Conservation (phyloP, 257 asterid species). For the Solanum peruvianum region DNA sequence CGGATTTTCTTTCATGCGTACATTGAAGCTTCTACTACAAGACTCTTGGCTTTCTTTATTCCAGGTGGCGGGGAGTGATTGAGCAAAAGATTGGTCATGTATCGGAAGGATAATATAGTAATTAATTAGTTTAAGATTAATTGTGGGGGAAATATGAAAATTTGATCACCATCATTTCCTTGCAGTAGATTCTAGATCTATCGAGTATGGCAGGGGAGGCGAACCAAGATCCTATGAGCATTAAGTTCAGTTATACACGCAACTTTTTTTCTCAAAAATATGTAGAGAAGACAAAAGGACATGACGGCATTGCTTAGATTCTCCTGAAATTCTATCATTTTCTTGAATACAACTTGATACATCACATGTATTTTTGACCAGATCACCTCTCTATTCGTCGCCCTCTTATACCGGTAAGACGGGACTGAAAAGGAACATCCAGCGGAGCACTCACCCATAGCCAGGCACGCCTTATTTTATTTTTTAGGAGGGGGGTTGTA, state of each 20-base stretch:
- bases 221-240: not conserved
- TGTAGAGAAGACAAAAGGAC: not conserved
- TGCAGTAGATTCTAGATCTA: not conserved
- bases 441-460: not conserved
- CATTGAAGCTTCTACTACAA: not conserved
- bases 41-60: not conserved
- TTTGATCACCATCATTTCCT: not conserved
- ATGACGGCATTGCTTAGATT: not conserved
- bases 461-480: not conserved
- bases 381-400: not conserved
- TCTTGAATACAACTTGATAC: not conserved
- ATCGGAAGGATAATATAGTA: not conserved
- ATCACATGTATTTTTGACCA: not conserved
- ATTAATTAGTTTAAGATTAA: not conserved
- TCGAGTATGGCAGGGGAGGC: not conserved
- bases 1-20: not conserved
- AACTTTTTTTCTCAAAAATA: not conserved
- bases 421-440: not conserved
- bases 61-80: not conserved
- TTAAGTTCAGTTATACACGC: not conserved
- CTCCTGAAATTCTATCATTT: not conserved
- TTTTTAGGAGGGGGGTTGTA: not conserved
- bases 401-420: not conserved
- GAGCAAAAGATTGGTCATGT: not conserved
- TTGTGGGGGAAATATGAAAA: not conserved